Base-by-base conservation (phyloP, 1,139 yeast genomes). In the Kazachstania sp. region DNA sequence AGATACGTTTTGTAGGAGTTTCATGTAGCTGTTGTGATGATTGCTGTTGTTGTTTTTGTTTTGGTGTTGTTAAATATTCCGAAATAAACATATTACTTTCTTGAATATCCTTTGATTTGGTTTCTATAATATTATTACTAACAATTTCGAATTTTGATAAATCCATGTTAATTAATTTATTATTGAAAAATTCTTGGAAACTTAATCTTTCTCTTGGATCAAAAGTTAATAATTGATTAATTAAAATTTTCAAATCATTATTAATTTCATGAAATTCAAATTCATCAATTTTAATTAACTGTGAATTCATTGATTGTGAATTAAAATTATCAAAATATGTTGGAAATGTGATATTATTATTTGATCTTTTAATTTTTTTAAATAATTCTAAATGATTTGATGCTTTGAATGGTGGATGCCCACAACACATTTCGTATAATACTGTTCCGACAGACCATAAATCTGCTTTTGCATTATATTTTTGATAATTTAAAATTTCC, bases 401-500 rank as follows among this genome's bases (percentile, higher is more conserved):
- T 3, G 98, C 98, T 53, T 84, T 80, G 65, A 90, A 92, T 0
- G 98, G 98, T 1, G 98, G 97, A 62, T 78, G 83, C 8, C 98
- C 97, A 30, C 86, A 90, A 13, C 87, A 77, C 96, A 92, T 88
- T 66, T 92, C 98, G 65, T 83, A 92, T 15, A 88, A 70, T 0
- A 92, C 97, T 0, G 97, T 95, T 3, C 98, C 98, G 4, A 92
- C 96, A 1, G 97, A 87, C 98, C 98, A 92, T 53, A 92, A 70
- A 64, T 92, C 98, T 0, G 97, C 97, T 64, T 88, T 90, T 3
- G 97, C 98, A 59, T 90, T 88, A 68, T 92, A 92, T 66, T 88
- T 92, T 64, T 94, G 97, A 63, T 87, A 88, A 53, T 95, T 75
- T 58, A 92, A 73, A 44, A 92, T 94, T 66, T 92, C 98, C 0